Base-by-base conservation (phyloP, 2,329 filamentous ascomycete species). In the Penicillium sp. region DNA sequence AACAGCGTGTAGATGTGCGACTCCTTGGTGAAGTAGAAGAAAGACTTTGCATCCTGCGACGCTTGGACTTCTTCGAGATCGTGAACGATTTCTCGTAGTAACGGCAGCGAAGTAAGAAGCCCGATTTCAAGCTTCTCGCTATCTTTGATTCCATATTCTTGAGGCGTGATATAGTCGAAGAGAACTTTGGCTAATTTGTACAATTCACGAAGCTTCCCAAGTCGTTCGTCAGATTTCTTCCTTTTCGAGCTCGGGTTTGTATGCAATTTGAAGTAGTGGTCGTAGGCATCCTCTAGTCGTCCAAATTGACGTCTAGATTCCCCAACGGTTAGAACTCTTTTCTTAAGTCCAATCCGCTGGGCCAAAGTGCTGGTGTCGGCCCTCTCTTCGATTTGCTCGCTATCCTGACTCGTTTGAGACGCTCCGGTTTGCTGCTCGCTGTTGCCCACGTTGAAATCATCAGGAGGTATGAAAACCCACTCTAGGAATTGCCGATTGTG, bases 21-120 rank as follows among this genome's bases (percentile, higher is more conserved):
- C 74, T 99, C 94, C 74, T 99, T 99, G 61, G 94, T 99, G 74
- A 99, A 99, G 77, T 99, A 99, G 75, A 97, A 90, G 79, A 97
- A 97, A 1, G 89, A 93, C 70, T 97, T 97, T 46, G 92, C 91
- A 63, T 95, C 90, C 53, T 93, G 88, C 0, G 90, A 95, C 3
- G 94, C 93, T 74, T 99, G 94, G 73, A 97, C 91, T 74, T 97
- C 92, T 76, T 99, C 95, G 2, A 99, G 81, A 66, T 99, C 93
- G 68, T 92, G 89, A 6, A 99, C 94, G 65, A 99, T 97, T 74
- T 99, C 94, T 71, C 95, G 95, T 47, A 99, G 83, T 16, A 99
- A 80, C 2, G 94, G 95, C 47, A 99, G 79, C 12, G 92, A 97
- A 0, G 94, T 99, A 63, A 99, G 78, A 1, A 99, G 83, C 1